Conservation (phyloP, 495 filamentous ascomycete genomes). For the Talaromyces trachyspermus region DNA sequence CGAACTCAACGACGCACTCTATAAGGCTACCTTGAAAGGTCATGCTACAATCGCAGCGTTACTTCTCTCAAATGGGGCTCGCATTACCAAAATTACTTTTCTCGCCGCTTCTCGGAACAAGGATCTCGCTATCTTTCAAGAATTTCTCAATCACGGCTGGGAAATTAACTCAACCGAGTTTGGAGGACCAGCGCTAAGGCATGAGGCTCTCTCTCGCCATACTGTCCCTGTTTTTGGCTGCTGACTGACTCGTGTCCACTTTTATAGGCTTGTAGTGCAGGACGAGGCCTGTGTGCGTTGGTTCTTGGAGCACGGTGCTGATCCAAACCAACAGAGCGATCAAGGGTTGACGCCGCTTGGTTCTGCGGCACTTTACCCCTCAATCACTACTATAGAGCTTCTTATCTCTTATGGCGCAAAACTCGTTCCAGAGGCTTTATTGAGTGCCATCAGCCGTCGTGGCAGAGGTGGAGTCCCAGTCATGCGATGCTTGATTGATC, state of each 20-base stretch:
- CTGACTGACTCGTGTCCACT: slow-evolving; percentile 1
- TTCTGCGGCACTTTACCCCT: slow-evolving; percentile 5
- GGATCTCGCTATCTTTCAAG: slow-evolving; percentile 2
- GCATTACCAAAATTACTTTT: neutral
- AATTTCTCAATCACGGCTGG: slow-evolving; percentile 8
- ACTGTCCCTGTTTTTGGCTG: neutral
- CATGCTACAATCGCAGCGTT: slow-evolving; percentile 1
- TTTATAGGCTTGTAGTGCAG: slow-evolving; percentile 3
- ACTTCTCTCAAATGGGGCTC: slow-evolving; percentile 6
- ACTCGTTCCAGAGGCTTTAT: slow-evolving; percentile 3
- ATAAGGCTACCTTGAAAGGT: slow-evolving; percentile 1
- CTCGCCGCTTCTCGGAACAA: neutral
- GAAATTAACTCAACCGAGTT: slow-evolving; percentile 8
- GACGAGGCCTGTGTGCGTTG: slow-evolving; percentile 5
- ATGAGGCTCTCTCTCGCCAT: slow-evolving; percentile 2
- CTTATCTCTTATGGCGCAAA: slow-evolving; percentile 7
- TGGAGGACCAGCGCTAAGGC: slow-evolving; percentile 4
- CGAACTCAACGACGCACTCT: slow-evolving; percentile 4
- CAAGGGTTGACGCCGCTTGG: slow-evolving; percentile 3
- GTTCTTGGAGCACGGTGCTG: slow-evolving; percentile 7
- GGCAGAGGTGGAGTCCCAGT: slow-evolving; percentile 7
- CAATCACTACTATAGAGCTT: slow-evolving; percentile 6
- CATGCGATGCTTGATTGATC: slow-evolving; percentile 7
- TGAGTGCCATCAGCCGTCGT: neutral
- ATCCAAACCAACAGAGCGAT: slow-evolving; percentile 6